Base-by-base conservation (phyloP, 1,284 basidiomycete genomes). In the Rhodotorula sp. region DNA sequence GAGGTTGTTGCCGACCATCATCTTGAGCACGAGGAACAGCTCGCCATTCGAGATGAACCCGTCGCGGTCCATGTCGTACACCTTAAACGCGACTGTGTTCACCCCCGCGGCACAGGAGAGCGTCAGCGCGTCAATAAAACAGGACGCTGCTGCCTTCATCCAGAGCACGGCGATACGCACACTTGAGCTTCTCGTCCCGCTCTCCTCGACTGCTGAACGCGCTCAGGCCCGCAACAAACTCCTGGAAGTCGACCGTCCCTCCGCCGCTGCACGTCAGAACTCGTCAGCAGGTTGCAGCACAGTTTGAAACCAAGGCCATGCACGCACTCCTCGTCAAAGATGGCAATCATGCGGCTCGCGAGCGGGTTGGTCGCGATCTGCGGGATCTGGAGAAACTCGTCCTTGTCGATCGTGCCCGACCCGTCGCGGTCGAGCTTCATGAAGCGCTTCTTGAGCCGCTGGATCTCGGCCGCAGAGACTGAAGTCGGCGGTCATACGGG, bases 381-480 rank as follows among this genome's bases (percentile, higher is more conserved):
- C 0, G 97, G 96, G 85, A 99, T 97, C 85, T 96, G 94, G 65
- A 99, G 85, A 82, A 99, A 99, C 83, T 99, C 96, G 80, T 98
- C 95, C 68, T 93, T 91, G 86, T 98, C 96, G 82, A 99, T 97
- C 34, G 93, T 94, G 68, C 97, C 96, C 25, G 92, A 96, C 52
- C 94, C 93, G 83, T 99, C 95, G 87, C 91, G 91, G 82, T 99
- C 97, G 77, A 99, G 89, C 84, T 99, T 99, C 93, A 99, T 97
- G 82, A 99, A 99, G 61, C 96, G 89, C 82, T 97, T 98, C 87
- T 97, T 97, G 77, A 99, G 86, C 58, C 96, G 88, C 79, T 97
- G 91, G 76, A 97, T 85, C 83, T 97, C 94, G 70, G 88, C 87
- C 56, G 89, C 91, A 52, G 92, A 96, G 87, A 97, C 93, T 97